Conservation (phyloP, 2,329 filamentous ascomycete genomes). For the Phialophora expanda region DNA sequence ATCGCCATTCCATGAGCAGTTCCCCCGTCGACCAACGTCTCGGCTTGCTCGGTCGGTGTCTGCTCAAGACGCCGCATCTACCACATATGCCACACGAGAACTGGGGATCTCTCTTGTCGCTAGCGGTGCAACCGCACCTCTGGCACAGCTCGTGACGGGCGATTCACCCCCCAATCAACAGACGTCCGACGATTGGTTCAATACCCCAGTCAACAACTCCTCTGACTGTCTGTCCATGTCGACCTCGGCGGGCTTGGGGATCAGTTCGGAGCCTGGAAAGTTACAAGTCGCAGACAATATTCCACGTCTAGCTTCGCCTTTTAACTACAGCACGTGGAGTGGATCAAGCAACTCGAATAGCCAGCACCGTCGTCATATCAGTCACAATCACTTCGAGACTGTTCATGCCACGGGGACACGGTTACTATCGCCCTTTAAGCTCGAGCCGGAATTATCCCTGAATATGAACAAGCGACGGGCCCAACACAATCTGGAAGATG, state of each 20-base stretch:
- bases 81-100: slow-evolving; percentile 51
- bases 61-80: slow-evolving; percentile 39
- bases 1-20: slow-evolving; percentile 58
- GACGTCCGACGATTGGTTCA: slow-evolving; percentile 45
- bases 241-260: slow-evolving; percentile 35
- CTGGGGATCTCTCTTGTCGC: slow-evolving; percentile 53
- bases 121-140: slow-evolving; percentile 47
- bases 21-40: slow-evolving; percentile 41
- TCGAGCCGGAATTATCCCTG: slow-evolving; percentile 57
- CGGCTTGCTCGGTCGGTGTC: slow-evolving; percentile 36
- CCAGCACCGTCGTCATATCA: slow-evolving; percentile 41
- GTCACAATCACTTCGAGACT: slow-evolving; percentile 49
- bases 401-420: slow-evolving; percentile 52
- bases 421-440: slow-evolving; percentile 59
- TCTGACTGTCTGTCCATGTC: slow-evolving; percentile 30
- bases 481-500: slow-evolving; percentile 59
- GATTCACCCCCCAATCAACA: slow-evolving; percentile 38
- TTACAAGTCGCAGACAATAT: slow-evolving; percentile 39
- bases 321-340: slow-evolving; percentile 56
- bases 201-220: slow-evolving; percentile 42
- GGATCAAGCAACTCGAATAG: slow-evolving; percentile 47
- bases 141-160: slow-evolving; percentile 45
- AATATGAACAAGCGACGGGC: slow-evolving; percentile 64
- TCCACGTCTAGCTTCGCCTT: slow-evolving; percentile 56
- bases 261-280: slow-evolving; percentile 33